A percentile compares a stretch with the other conserved stretches of the same genome.
Conservation (phyloP, 2,329 filamentous ascomycete genomes). For the Penicillium sp. region DNA sequence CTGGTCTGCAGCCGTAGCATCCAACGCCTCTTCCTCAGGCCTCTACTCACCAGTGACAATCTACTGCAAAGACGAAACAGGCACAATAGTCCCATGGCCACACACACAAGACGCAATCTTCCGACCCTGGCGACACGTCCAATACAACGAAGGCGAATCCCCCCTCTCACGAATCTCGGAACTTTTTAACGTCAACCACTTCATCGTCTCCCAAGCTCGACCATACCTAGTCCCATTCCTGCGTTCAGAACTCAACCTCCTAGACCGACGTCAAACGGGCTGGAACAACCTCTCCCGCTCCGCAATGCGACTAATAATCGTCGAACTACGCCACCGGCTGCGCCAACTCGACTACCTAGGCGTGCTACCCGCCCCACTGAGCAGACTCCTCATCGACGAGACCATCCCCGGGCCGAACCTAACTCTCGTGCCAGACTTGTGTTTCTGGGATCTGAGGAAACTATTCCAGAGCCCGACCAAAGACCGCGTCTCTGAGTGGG, state of each 20-base stretch:
- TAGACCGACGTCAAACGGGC: slow-evolving; percentile 60
- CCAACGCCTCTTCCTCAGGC: slow-evolving; percentile 54
- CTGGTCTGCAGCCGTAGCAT: slow-evolving; percentile 46
- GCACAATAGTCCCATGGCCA: slow-evolving; percentile 72
- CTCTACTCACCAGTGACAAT: slow-evolving; percentile 67
- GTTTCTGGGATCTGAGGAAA: slow-evolving; percentile 68
- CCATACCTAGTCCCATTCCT: slow-evolving; percentile 88
- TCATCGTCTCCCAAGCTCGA: slow-evolving; percentile 87
- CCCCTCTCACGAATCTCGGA: slow-evolving; percentile 72
- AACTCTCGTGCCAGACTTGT: slow-evolving; percentile 78
- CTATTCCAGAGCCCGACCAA: slow-evolving; percentile 80
- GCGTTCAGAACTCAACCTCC: slow-evolving; percentile 75
- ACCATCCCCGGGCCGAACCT: slow-evolving; percentile 74
- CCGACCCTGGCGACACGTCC: slow-evolving; percentile 66
- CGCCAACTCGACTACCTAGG: slow-evolving; percentile 77
- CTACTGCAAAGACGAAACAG: slow-evolving; percentile 74
- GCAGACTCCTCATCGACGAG: slow-evolving; percentile 79
- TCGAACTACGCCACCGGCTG: slow-evolving; percentile 78
- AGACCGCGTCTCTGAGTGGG: slow-evolving; percentile 79
- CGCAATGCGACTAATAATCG: slow-evolving; percentile 64
- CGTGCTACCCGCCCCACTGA: slow-evolving; percentile 66
- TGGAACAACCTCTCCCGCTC: slow-evolving; percentile 59
- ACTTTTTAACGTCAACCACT: slow-evolving; percentile 92
- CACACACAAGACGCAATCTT: slow-evolving; percentile 61
- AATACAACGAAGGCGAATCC: slow-evolving; percentile 65